Base-by-base conservation (phyloP, 192 early-diverging fungal genomes). In the Coemansia sp. region DNA sequence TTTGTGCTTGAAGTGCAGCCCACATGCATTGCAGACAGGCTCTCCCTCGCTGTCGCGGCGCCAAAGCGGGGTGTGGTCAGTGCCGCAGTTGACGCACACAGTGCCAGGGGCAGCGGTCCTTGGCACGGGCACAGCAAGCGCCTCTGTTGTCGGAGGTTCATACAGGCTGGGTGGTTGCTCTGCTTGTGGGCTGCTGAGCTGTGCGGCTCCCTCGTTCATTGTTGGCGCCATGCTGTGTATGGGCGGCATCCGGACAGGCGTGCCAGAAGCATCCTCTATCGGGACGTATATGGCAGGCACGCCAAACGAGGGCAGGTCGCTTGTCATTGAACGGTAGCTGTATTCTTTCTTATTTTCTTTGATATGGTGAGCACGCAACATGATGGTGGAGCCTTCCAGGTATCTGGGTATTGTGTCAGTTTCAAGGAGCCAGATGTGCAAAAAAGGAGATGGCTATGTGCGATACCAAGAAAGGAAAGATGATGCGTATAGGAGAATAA, bases 1-100 rank as follows among this genome's bases (percentile, higher is more conserved):
- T 75, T 96, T 91, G 38, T 93, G 86, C 63, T 89, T 91, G 72
- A 83, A 94, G 74, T 96, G 95, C 38, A 96, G 79, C 2, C 95
- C 95, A 74, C 94, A 96, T 17, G 93, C 93, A 73, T 96, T 96
- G 81, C 94, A 96, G 48, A 93, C 87, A 45, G 85, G 70, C 25
- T 90, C 85, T 55, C 89, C 90, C 4, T 75, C 71, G 25, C 71
- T 73, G 69, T 91, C 89, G 43, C 91, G 82, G 60, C 91, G 76
- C 91, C 91, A 93, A 0, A 92, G 78, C 6, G 91, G 91, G 5
- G 92, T 88, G 19, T 70, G 70, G 41, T 84, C 86, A 19, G 83
- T 88, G 5, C 83, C 78, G 73, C 92, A 94, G 73, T 92, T 92
- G 68, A 82, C 88, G 69, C 90, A 89, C 25, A 63, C 66, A 2